Base-by-base conservation (phyloP, 2,329 filamentous ascomycete genomes). In the Neopestalotiopsis clavispora region DNA sequence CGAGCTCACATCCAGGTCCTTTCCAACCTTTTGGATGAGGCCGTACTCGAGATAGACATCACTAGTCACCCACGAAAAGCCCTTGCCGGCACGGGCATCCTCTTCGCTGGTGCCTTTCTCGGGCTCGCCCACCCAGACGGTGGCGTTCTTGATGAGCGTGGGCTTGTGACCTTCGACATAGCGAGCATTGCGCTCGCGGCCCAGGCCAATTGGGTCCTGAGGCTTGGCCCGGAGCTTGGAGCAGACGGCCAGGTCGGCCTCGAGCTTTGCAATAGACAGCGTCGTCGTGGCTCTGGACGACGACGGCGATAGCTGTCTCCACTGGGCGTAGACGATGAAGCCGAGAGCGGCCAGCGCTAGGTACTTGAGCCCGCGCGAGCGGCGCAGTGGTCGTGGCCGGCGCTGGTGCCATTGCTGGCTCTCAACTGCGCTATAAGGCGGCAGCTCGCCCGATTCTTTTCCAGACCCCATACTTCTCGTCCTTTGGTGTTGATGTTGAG, bases 121-220 rank as follows among this genome's bases (percentile, higher is more conserved):
- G 0, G 90, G 87, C 78, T 92, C 90, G 42, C 90, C 90, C 3
- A 87, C 82, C 90, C 90, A 92, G 23, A 92, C 83, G 1, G 87
- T 89, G 4, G 90, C 90, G 75, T 92, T 92, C 70, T 84, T 87
- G 72, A 92, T 91, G 56, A 92, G 82, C 0, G 89, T 89, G 0
- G 90, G 85, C 71, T 84, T 85, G 66, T 86, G 84, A 65, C 88
- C 88, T 3, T 87, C 82, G 58, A 90, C 77, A 74, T 87, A 90
- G 62, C 90, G 85, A 23, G 88, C 88, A 75, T 90, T 92, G 72
- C 83, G 83, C 40, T 87, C 83, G 23, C 90, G 87, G 3, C 87
- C 87, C 4, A 81, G 75, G 23, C 88, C 88, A 45, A 82, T 82
- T 1, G 88, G 87, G 70, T 90, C 87, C 63, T 82, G 75, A 0